Percentiles rank a stretch among this genome's conserved stretches.
These are phyloP conservation scores for Cornus kousa DNA, from an alignment of 148 eudicot genomes.

Conservation along the genomic window DNA sequence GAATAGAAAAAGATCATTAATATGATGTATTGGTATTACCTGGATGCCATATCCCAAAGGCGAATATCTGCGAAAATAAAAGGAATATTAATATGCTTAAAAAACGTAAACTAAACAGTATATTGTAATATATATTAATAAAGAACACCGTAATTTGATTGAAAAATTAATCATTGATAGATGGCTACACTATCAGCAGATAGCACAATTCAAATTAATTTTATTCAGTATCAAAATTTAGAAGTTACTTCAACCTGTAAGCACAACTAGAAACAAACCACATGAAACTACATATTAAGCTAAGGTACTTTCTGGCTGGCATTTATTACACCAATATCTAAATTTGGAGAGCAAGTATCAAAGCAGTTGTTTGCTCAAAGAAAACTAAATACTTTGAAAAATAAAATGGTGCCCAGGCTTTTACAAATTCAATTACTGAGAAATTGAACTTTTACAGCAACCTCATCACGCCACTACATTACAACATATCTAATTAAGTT, in stretches of 20 bases:
- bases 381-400: neutral
- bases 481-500: neutral
- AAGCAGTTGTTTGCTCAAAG: neutral
- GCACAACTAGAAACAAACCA: neutral
- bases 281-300: neutral
- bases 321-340: neutral
- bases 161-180: too few relatives aligned
- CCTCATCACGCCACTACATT: neutral
- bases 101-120: neutral
- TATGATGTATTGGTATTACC: constrained; percentile 40
- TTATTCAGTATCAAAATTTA: neutral
- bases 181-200: neutral
- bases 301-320: neutral
- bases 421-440: neutral
- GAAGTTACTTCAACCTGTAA: neutral
- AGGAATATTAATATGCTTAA: constrained; percentile 1
- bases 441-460: neutral
- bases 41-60: constrained; percentile 89
- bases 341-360: neutral
- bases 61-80: constrained; percentile 71
- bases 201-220: neutral
- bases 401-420: neutral
- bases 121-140: neutral
- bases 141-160: neutral
- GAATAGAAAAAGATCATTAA: neutral